Evolutionary conservation across 805 yeast genomes (phyloP).

Genomic region (Metahyphopichia silvanorum): DNA sequence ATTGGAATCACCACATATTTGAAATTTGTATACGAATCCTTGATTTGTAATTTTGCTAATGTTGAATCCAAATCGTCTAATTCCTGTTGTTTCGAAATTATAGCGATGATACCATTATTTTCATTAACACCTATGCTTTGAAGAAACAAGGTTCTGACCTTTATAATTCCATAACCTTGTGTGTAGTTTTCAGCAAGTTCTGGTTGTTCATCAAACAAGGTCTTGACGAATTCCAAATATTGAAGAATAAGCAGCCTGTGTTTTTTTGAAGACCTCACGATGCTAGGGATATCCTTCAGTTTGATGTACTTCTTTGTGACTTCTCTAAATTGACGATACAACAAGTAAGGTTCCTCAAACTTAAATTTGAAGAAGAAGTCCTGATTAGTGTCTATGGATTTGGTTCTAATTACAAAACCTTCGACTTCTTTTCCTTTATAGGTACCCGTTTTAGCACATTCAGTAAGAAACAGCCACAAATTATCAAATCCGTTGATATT

Average conservation of each 20-base stretch:
- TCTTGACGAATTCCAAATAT: slow-evolving; percentile 66
- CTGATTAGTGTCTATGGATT: slow-evolving; percentile 12
- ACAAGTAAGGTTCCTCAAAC: slow-evolving; percentile 90
- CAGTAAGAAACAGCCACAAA: slow-evolving; percentile 51
- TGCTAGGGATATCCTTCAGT: slow-evolving; percentile 19
- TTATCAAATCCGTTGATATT: slow-evolving; percentile 32
- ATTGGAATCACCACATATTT: slow-evolving; percentile 75
- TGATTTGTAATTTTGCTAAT: slow-evolving; percentile 8
- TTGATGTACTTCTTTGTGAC: slow-evolving; percentile 61
- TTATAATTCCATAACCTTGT: slow-evolving; percentile 69
- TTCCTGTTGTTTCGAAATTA: slow-evolving; percentile 40
- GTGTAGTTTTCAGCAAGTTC: slow-evolving; percentile 43
- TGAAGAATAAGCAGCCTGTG: slow-evolving; percentile 61
- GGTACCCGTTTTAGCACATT: slow-evolving; percentile 62
- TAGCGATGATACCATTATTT: slow-evolving; percentile 57
- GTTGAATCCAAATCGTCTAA: slow-evolving; percentile 18
- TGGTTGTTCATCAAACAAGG: slow-evolving; percentile 50
- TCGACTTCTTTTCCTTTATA: slow-evolving; percentile 75
- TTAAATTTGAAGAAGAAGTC: slow-evolving; percentile 88
- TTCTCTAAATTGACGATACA: slow-evolving; percentile 90
- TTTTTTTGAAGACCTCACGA: slow-evolving; percentile 19
- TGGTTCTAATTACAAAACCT: slow-evolving; percentile 88
- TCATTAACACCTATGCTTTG: slow-evolving; percentile 38
- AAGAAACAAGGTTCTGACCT: slow-evolving; percentile 65
- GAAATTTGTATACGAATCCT: slow-evolving; percentile 30